phyloP scores from a whole-genome alignment of 1,284 basidiomycete genomes.

The Ceratobasidium sp. region DNA sequence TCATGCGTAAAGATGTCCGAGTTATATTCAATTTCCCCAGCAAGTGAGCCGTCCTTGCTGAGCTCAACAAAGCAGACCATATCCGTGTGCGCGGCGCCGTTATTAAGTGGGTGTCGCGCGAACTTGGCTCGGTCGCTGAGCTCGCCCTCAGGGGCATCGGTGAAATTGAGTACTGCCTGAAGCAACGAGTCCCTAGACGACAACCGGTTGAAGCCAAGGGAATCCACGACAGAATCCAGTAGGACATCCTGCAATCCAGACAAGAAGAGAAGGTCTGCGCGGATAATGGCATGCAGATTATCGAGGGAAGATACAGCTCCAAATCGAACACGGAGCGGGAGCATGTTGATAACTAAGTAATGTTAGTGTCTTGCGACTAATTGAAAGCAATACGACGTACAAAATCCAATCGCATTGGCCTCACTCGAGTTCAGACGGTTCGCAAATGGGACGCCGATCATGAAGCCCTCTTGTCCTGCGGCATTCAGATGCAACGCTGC shows the following conservation, averaged over 20 bases:
- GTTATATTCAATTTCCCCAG: slow-evolving; percentile 5
- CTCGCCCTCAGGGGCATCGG: not conserved
- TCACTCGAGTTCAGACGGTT: not conserved
- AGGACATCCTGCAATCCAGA: not conserved
- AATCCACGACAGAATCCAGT: not conserved
- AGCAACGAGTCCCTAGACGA: not conserved
- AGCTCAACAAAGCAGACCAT: slow-evolving; percentile 14
- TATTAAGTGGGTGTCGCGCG: not conserved
- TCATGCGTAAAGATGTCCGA: slow-evolving; percentile 6
- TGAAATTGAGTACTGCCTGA: not conserved
- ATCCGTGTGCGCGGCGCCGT: slow-evolving; percentile 12
- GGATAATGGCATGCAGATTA: not conserved
- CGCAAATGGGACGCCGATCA: slow-evolving; percentile 7
- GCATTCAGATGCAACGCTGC: not conserved
- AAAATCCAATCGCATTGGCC: not conserved
- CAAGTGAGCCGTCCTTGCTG: slow-evolving; percentile 8
- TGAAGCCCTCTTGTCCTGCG: not conserved
- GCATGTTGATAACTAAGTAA: not conserved
- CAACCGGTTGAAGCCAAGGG: not conserved
- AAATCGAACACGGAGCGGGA: slow-evolving; percentile 8
- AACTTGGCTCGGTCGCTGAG: not conserved
- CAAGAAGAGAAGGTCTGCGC: not conserved
- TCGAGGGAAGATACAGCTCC: not conserved
- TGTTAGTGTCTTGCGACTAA: not conserved
- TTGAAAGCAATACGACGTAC: not conserved